Evolutionary conservation across 176 grass and related monocot genomes (phyloP).

Genomic region (Leersia perrieri): DNA sequence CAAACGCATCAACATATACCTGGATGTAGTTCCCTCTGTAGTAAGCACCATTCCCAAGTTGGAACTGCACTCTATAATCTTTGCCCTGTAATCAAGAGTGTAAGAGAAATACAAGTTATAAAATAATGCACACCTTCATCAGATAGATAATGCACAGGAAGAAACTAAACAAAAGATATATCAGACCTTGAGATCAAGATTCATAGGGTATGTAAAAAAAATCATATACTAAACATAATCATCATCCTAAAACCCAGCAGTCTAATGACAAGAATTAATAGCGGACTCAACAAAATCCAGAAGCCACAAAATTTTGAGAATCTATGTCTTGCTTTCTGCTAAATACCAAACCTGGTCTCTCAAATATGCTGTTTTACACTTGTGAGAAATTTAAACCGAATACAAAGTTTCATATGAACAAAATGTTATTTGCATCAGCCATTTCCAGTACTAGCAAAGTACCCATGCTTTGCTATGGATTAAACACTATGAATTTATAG

Average conservation of each 20-base stretch:
- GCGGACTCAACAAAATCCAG: no score
- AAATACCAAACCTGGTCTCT: neutral
- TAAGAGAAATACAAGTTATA: slow-evolving; percentile 21
- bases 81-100: slow-evolving; percentile 50
- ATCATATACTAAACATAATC: no score
- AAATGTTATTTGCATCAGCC: neutral
- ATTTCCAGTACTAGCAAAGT: no score
- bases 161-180: neutral
- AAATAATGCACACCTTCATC: neutral
- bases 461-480: no score
- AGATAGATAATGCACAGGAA: neutral
- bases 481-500: neutral
- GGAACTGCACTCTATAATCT: slow-evolving; percentile 63
- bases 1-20: slow-evolving; percentile 36
- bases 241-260: neutral
- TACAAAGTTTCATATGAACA: neutral
- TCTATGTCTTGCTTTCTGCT: neutral
- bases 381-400: neutral
- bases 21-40: slow-evolving; percentile 86
- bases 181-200: neutral
- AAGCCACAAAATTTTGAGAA: no score
- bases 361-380: neutral
- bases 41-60: slow-evolving; percentile 56
- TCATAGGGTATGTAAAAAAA: no score
- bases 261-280: neutral